These are phyloP conservation scores for Boletus rubroflammeus DNA, from an alignment of 768 basidiomycete genomes.

Conservation along the genomic window DNA sequence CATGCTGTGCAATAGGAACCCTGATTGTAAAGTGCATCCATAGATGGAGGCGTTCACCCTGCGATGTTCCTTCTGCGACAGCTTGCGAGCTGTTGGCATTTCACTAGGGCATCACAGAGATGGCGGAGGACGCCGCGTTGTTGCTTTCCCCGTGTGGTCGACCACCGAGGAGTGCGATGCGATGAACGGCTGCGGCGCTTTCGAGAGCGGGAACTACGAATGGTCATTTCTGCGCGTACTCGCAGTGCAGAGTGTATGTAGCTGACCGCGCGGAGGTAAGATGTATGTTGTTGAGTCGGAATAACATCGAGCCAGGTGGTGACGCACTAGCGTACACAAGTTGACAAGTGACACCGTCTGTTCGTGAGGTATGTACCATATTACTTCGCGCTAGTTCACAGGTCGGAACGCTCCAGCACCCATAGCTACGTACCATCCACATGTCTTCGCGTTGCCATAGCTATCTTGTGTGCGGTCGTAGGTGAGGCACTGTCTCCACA, in stretches of 20 bases:
- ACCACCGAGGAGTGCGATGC: conserved; percentile 27
- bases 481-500: background rate
- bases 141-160: conserved; percentile 4
- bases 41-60: background rate
- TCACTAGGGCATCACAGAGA: conserved; percentile 25
- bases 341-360: too few relatives aligned
- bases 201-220: conserved; percentile 10
- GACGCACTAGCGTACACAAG: too few relatives aligned
- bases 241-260: background rate
- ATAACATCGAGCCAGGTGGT: too few relatives aligned
- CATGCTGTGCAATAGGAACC: too few relatives aligned
- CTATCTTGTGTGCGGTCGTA: background rate
- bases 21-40: background rate
- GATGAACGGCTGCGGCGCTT: conserved; percentile 7
- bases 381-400: background rate
- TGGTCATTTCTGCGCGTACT: too few relatives aligned
- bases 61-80: background rate
- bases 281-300: too few relatives aligned
- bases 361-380: too few relatives aligned
- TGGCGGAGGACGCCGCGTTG: conserved; percentile 25
- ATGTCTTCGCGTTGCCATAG: background rate
- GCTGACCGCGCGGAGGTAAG: conserved; percentile 9
- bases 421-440: background rate
- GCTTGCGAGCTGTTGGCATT: conserved; percentile 16
- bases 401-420: background rate